Evolutionary conservation across 768 basidiomycete genomes (phyloP), one percentile per base, ranked within the genome.

Genomic region (Gymnopilus junonius): DNA sequence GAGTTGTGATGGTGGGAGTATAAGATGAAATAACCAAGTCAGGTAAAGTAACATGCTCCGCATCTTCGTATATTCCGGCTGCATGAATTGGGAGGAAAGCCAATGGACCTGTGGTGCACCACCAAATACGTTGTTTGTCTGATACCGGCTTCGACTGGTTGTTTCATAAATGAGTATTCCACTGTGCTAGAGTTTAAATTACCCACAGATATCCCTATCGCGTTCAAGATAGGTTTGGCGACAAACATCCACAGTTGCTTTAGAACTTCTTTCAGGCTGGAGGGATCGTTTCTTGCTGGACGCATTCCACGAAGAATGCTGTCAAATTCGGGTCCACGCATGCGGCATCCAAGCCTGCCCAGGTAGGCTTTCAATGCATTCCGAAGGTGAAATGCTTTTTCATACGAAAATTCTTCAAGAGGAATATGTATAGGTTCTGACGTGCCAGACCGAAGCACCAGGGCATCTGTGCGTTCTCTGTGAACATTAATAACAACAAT

Each of bases 21-120:
- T 63, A 67, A n/a, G 65, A 67, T 2, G 62, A 67, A 5, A 67
- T 39, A 14, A 31, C 58, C 17, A 57, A 67, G 50, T 59, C 60
- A 5, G 58, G 61, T 2, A 56, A 5, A 37, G 40, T 45, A n/a
- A 51, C 32, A 17, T 4, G 15, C n/a, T 27, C 21, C 12, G 27
- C 20, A 6, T 54, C 31, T 8, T 46, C 46, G 34, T 60, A 67
- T 17, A 61, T n/a, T 6, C 62, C 65, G 2, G 65, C 65, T 0
- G 65, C 65, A 55, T 67, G 65, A 21, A 67, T 42, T 8, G 62
- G 65, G 11, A 67, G 48, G 37, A 67, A 63, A 4, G 58, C 37
- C 27, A 67, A 50, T 6, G 39, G 50, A 8, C 65, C 65, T 11
- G 65, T 67, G 21, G 54, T 62, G 51, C 62, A 67, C 65, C 65